These are phyloP conservation scores for Clavispora fructus DNA, from an alignment of 805 yeast genomes.

Conservation along the genomic window DNA sequence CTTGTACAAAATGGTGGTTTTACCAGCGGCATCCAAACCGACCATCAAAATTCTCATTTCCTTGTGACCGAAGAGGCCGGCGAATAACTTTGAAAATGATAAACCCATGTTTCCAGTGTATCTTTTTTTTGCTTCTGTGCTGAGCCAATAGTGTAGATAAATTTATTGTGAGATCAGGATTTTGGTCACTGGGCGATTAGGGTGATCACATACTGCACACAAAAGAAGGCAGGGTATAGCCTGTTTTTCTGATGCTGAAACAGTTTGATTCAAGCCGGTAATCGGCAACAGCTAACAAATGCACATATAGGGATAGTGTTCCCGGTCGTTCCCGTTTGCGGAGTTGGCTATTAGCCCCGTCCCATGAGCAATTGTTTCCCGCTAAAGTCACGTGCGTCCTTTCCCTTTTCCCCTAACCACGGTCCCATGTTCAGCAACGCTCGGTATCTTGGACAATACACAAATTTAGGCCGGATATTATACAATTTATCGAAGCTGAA, in stretches of 20 bases:
- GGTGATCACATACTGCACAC: constrained; percentile 1
- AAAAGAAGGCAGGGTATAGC: not conserved
- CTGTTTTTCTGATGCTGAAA: not conserved
- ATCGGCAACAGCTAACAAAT: too few species aligned
- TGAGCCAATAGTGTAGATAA: not conserved
- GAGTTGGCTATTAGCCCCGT: too few species aligned
- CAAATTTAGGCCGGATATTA: too few species aligned
- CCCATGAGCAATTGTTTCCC: not conserved
- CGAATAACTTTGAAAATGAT: constrained; percentile 3
- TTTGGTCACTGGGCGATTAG: constrained; percentile 1
- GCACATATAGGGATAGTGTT: too few species aligned
- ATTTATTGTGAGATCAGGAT: constrained; percentile 1
- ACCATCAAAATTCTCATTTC: constrained; percentile 6
- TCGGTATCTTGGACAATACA: too few species aligned
- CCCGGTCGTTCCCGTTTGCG: too few species aligned
- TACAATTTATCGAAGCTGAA: too few species aligned
- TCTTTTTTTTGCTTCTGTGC: not conserved
- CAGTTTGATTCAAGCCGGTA: too few species aligned
- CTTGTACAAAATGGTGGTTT: constrained; percentile 6
- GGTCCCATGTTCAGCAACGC: too few species aligned
- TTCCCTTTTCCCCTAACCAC: not conserved
- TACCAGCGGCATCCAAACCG: constrained; percentile 6
- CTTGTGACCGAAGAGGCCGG: constrained; percentile 4
- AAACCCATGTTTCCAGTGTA: constrained; percentile 1
- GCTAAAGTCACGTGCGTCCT: not conserved